Conservation (phyloP, 78 protist species). For the Speleostelium caveatum region DNA sequence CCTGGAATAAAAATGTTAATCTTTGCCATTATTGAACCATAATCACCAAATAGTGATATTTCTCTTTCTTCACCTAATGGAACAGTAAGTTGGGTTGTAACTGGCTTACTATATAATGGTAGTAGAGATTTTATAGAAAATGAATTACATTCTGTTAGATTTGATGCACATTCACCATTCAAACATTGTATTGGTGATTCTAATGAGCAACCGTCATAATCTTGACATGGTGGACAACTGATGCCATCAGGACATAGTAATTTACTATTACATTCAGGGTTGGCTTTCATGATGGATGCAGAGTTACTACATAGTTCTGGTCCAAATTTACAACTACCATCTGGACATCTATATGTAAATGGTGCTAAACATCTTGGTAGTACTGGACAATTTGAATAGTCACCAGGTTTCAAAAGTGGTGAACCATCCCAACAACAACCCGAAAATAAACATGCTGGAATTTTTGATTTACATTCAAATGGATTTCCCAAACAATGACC, state of each 20-base stretch:
- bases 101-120: slow-evolving; percentile 31
- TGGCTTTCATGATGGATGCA: background rate
- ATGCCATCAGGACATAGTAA: slow-evolving; percentile 5
- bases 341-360: slow-evolving; percentile 14
- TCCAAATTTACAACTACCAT: slow-evolving; percentile 27
- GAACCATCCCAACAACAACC: slow-evolving; percentile 54
- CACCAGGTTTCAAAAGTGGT: background rate
- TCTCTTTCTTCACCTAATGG: background rate
- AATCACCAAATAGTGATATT: background rate
- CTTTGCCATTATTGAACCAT: background rate
- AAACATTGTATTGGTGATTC: slow-evolving; percentile 6
- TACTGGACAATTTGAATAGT: background rate
- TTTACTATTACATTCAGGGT: background rate
- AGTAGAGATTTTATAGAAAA: background rate
- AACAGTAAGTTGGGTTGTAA: background rate
- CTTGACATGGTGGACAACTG: slow-evolving; percentile 24
- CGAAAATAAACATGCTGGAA: slow-evolving; percentile 5
- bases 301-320: background rate
- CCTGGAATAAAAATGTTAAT: background rate
- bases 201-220: slow-evolving; percentile 24
- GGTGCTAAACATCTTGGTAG: slow-evolving; percentile 8
- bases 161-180: slow-evolving; percentile 31
- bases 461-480: background rate
- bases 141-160: background rate
- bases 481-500: slow-evolving; percentile 2